phyloP scores from a whole-genome alignment of 768 basidiomycete genomes.

The Mrakia gelida region DNA sequence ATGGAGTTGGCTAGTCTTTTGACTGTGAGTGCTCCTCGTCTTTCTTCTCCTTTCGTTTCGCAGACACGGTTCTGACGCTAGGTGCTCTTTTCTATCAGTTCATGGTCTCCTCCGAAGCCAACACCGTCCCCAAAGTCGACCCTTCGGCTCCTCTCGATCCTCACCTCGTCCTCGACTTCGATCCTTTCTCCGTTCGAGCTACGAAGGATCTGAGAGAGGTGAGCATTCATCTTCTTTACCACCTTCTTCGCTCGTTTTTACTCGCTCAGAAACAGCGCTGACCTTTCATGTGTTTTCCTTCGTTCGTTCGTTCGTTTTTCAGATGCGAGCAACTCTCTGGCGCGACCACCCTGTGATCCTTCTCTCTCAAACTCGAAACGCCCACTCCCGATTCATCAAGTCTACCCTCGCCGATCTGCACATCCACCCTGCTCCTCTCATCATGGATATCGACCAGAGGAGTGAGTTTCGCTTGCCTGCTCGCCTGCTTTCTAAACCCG shows the following conservation, averaged over 20 bases:
- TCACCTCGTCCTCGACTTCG: conserved; percentile 75
- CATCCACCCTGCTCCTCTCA: conserved; percentile 60
- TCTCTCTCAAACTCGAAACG: conserved; percentile 62
- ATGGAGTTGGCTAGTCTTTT: conserved; percentile 20
- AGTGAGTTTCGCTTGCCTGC: neutral
- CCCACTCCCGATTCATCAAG: conserved; percentile 40
- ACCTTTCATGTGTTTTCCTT: no score
- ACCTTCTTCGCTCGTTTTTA: no score
- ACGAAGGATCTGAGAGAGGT: conserved; percentile 41
- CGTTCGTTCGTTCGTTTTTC: neutral
- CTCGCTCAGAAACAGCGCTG: no score
- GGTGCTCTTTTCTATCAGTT: conserved; percentile 49
- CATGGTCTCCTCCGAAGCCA: conserved; percentile 67
- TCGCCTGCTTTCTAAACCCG: neutral
- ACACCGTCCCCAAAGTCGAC: conserved; percentile 67
- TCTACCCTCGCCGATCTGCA: conserved; percentile 51
- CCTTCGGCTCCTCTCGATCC: conserved; percentile 61
- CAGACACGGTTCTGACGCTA: neutral
- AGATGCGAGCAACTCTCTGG: conserved; percentile 23
- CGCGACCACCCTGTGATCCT: conserved; percentile 51
- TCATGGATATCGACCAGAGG: conserved; percentile 41
- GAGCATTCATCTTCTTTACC: no score
- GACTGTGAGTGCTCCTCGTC: neutral
- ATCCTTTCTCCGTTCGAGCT: conserved; percentile 63
- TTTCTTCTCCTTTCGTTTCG: no score